Conservation (phyloP, 2,329 filamentous ascomycete species). For the Hypoxylon sp. region DNA sequence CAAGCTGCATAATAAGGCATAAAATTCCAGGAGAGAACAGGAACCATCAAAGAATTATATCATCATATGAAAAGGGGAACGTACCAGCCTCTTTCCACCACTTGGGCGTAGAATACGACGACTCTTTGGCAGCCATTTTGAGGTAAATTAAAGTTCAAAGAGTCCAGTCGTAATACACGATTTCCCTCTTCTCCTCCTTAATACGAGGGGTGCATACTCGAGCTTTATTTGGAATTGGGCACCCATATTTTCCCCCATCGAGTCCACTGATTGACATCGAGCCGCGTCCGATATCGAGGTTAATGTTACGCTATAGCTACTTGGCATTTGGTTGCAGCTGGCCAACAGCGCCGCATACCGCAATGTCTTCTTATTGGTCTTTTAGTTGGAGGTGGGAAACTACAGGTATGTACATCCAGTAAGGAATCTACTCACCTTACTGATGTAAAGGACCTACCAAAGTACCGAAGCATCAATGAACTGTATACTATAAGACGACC, state of each 20-base stretch:
- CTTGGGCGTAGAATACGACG: constrained; percentile 40
- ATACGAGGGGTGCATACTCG: constrained; percentile 4
- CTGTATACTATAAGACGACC: no score
- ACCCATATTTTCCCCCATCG: constrained; percentile 25
- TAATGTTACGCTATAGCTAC: constrained; percentile 23
- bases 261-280: constrained; percentile 36
- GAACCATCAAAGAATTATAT: not conserved
- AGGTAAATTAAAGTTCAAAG: not conserved
- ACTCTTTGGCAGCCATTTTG: constrained; percentile 30
- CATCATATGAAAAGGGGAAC: not conserved
- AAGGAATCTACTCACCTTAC: no score
- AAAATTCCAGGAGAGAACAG: not conserved
- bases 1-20: not conserved
- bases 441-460: no score
- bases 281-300: constrained; percentile 29
- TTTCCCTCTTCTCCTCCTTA: not conserved
- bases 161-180: not conserved
- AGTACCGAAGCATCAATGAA: no score
- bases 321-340: constrained; percentile 27
- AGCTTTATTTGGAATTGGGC: constrained; percentile 26
- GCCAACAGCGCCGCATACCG: constrained; percentile 5
- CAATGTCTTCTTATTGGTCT: constrained; percentile 7
- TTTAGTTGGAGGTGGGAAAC: constrained; percentile 3
- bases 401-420: no score
- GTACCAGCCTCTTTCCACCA: constrained; percentile 44